Evolutionary conservation across 306 rosid species (phyloP).

Genomic region (Prunus davidiana): DNA sequence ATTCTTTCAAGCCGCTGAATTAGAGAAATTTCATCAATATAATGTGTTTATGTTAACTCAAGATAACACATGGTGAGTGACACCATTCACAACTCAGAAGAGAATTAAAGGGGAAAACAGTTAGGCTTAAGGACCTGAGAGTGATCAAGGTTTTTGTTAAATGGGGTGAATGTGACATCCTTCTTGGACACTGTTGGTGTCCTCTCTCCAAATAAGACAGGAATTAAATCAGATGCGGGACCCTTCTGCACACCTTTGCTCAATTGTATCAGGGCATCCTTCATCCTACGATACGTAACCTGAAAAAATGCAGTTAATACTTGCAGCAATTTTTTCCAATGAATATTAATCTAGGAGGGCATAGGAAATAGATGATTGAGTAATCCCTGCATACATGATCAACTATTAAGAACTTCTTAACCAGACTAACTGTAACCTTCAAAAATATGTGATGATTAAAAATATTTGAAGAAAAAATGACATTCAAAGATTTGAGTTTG

Average conservation of each 20-base stretch:
- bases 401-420: not conserved
- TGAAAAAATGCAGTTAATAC: conserved; percentile 27
- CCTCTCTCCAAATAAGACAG: conserved; percentile 86
- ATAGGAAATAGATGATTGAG: not conserved
- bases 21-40: not conserved
- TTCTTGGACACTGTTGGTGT: conserved; percentile 75
- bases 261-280: conserved; percentile 83
- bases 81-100: not conserved
- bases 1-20: not conserved
- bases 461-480: not conserved
- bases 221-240: conserved; percentile 86
- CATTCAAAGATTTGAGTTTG: not conserved
- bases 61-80: not conserved
- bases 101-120: not conserved
- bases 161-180: conserved; percentile 59
- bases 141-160: conserved; percentile 78
- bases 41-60: not conserved
- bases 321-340: conserved; percentile 11
- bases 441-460: not conserved
- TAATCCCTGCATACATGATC: not conserved
- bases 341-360: conserved; percentile 4
- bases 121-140: conserved; percentile 67
- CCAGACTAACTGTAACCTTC: not conserved
- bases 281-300: conserved; percentile 97
- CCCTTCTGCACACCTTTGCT: conserved; percentile 96